Conservation (phyloP, 192 early-diverging fungal species). For the Gryganskiella cystojenkinii region DNA sequence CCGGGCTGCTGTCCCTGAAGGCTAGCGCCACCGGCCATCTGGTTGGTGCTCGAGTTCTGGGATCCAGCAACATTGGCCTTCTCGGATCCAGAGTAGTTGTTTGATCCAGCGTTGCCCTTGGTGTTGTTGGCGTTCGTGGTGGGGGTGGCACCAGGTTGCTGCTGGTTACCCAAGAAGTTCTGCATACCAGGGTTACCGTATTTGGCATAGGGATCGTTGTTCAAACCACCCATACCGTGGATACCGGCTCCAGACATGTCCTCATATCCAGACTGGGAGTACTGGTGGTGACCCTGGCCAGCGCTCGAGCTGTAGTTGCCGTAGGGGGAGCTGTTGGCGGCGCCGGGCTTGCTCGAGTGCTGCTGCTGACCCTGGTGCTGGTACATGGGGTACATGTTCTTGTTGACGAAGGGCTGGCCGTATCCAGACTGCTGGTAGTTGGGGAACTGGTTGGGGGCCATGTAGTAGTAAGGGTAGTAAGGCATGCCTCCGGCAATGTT, state of each 20-base stretch:
- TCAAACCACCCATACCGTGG: constrained; percentile 47
- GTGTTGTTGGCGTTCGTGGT: constrained; percentile 21
- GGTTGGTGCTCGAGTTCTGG: constrained; percentile 17
- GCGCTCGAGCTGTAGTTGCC: constrained; percentile 42
- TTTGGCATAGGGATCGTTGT: constrained; percentile 43
- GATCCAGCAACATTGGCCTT: constrained; percentile 27
- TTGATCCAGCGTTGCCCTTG: constrained; percentile 33
- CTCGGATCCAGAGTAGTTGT: constrained; percentile 40
- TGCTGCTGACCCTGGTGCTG: constrained; percentile 53
- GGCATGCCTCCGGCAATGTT: constrained; percentile 64
- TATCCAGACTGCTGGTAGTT: constrained; percentile 86
- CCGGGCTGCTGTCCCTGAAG: constrained; percentile 50
- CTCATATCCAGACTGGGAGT: constrained; percentile 45
- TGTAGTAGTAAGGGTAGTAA: constrained; percentile 88
- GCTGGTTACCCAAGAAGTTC: constrained; percentile 49
- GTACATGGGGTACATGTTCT: constrained; percentile 91
- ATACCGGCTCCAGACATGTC: constrained; percentile 46
- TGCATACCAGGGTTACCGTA: constrained; percentile 50
- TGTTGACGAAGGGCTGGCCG: constrained; percentile 92
- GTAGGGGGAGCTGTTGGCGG: constrained; percentile 53
- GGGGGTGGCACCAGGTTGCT: constrained; percentile 36
- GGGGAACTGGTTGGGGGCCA: constrained; percentile 84
- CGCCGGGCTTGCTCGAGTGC: constrained; percentile 58
- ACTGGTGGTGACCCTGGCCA: constrained; percentile 41
- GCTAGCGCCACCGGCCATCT: constrained; percentile 29